These are phyloP conservation scores for Enterocytospora artemiae DNA, from an alignment of 371 early-diverging fungal species.

Conservation along the genomic window DNA sequence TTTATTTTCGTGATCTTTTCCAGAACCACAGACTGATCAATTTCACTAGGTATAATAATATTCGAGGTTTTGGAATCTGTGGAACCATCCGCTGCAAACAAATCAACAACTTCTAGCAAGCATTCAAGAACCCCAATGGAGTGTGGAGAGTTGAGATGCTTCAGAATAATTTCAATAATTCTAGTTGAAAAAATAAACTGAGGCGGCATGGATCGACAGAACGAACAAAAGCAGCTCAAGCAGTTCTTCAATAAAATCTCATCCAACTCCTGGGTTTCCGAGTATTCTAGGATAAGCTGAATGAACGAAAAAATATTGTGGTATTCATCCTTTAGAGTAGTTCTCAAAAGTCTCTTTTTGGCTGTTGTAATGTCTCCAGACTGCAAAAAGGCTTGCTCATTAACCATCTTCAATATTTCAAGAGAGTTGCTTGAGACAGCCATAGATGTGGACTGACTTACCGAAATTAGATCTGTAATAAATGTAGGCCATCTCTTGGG, in stretches of 20 bases:
- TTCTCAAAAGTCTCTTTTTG: constrained; percentile 74
- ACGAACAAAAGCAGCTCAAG: constrained; percentile 75
- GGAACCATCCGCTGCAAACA: background rate
- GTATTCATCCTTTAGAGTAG: constrained; percentile 84
- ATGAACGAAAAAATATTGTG: constrained; percentile 84
- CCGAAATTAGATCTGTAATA: constrained; percentile 87
- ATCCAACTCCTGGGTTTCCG: constrained; percentile 39
- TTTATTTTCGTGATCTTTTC: constrained; percentile 34
- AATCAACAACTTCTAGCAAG: constrained; percentile 44
- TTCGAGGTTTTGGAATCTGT: background rate
- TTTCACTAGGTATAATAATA: background rate
- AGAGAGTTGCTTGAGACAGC: constrained; percentile 93
- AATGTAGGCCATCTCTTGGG: constrained; percentile 95
- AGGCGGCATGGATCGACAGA: constrained; percentile 86
- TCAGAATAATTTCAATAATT: constrained; percentile 63
- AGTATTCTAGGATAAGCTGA: constrained; percentile 75
- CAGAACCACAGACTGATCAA: constrained; percentile 1
- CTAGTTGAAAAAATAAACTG: constrained; percentile 87
- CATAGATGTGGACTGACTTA: constrained; percentile 71
- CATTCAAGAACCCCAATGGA: constrained; percentile 27
- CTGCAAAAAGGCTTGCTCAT: constrained; percentile 91
- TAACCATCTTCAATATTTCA: constrained; percentile 73
- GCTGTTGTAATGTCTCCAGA: constrained; percentile 88
- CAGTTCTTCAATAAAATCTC: constrained; percentile 71
- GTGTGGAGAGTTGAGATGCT: constrained; percentile 50